Evolutionary conservation across 768 basidiomycete genomes (phyloP), one percentile per base, ranked within the genome.

Genomic region (Auricularia heimuer): DNA sequence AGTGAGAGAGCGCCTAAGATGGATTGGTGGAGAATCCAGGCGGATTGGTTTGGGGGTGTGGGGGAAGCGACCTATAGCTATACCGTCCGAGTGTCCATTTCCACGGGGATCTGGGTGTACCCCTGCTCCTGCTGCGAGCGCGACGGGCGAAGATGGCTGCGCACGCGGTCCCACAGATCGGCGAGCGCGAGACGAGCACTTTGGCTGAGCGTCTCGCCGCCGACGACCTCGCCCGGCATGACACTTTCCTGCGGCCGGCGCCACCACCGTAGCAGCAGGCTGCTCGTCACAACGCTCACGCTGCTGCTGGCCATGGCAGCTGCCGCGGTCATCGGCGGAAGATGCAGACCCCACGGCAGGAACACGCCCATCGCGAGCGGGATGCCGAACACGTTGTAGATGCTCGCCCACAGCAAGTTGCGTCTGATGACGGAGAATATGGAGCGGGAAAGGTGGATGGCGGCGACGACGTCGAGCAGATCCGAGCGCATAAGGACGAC

Each of bases 311-410:
- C 97, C 97, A 99, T 99, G 34, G 95, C 95, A 2, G 89, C 93
- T n/a, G 93, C 96, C 0, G 97, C 94, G 78, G 94, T 85, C 96
- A 98, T 98, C 8, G 97, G 97, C 70, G 94, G 97, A 73, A 98
- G 86, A 74, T 94, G 92, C 35, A 96, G 68, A 14, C 94, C 94
- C 73, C 93, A 83, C 0, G 97, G 97, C 12, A 98, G 81, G 78
- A 99, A 87, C 60, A 98, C 65, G 33, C 97, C 97, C 97, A 99
- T 99, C 24, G 97, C 97, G 58, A 98, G 85, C 18, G 97, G 97
- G 66, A 99, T 96, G 64, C 94, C 92, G 65, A 96, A 76, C 39
- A 96, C 73, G 71, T 98, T 97, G 78, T 97, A 97, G 63, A 95
- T 79, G 72, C 93, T 97, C 14, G 97, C 97, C 95, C 95, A 99